Percentiles rank a stretch among this genome's conserved stretches.
phyloP scores from a whole-genome alignment of 1,284 basidiomycete genomes.

The Schizophyllum amplum region DNA sequence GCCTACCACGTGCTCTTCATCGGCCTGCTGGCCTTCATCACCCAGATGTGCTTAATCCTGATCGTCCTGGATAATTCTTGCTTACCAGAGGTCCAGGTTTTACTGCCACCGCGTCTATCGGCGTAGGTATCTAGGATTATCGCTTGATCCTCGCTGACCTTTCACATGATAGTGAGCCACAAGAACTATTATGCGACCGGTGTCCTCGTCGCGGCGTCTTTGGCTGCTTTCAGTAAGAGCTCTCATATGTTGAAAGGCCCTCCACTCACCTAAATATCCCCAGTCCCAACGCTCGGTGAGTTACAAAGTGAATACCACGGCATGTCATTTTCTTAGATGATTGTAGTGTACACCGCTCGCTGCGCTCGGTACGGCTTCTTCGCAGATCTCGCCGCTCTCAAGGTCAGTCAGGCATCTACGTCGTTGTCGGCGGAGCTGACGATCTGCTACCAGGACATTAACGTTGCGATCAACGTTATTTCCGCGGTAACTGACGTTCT shows the following conservation, averaged over 20 bases:
- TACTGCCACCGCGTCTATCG: neutral
- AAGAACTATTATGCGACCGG: neutral
- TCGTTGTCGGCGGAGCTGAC: no score
- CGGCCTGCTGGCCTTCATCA: neutral
- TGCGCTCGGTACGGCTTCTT: no score
- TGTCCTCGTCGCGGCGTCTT: neutral
- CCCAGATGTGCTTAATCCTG: neutral
- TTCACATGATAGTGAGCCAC: neutral
- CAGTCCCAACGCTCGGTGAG: neutral
- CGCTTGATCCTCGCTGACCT: neutral
- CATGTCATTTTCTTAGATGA: no score
- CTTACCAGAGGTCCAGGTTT: neutral
- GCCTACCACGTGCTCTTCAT: neutral
- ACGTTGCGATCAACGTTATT: neutral
- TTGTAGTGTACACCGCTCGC: no score
- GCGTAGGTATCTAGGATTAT: neutral
- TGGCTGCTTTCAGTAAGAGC: neutral
- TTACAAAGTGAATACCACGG: no score
- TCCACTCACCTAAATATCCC: neutral
- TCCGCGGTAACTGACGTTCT: neutral
- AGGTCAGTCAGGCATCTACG: no score
- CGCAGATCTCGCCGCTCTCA: no score
- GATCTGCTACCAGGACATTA: neutral
- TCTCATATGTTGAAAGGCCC: neutral
- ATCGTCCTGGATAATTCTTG: neutral